Evolutionary conservation across 805 yeast genomes (phyloP), one percentile per base, ranked within the genome.

Genomic region (Scheffersomyces stipitis): DNA sequence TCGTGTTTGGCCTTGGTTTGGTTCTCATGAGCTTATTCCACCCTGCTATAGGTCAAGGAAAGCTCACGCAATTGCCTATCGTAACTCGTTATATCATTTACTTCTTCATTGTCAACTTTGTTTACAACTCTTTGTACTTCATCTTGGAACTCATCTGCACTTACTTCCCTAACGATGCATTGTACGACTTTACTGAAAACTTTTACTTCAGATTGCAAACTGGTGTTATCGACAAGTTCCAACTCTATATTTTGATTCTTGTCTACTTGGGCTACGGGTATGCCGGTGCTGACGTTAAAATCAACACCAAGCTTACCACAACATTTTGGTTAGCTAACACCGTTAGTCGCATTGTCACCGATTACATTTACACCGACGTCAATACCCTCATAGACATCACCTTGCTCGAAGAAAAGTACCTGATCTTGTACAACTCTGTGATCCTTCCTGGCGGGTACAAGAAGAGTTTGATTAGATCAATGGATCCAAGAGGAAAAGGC

Each of bases 261-360:
- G n/a, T 36, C 14, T 36, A 36, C 26, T 15, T 36, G 13, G 40
- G 40, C 3, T n/a, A 28, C 17, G 29, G 32, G 10, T 26, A 14
- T 14, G 20, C 5, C 15, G 15, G 14, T 4, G 8, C 10, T 7
- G 24, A 20, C 9, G 24, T 20, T 7, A 20, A 20, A 7, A 10
- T 20, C 10, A 10, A 7, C 24, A 7, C 24, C 9, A 20, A 20
- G 24, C 10, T 20, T 10, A 20, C 24, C 7, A 20, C 10, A 7
- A 10, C 24, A 7, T 10, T 20, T 20, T 20, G 24, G 24, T 20
- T 20, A 7, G 10, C 10, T 7, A 20, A 20, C 10, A 7, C 24
- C 10, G 24, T 20, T 7, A 7, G 9, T 7, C 24, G 24, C 10
- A 7, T 20, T 7, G 10, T 20, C 10, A 20, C 24, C 24, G 24